Evolutionary conservation across 2,329 filamentous ascomycete genomes (phyloP).

Genomic region (Aureobasidium lini): DNA sequence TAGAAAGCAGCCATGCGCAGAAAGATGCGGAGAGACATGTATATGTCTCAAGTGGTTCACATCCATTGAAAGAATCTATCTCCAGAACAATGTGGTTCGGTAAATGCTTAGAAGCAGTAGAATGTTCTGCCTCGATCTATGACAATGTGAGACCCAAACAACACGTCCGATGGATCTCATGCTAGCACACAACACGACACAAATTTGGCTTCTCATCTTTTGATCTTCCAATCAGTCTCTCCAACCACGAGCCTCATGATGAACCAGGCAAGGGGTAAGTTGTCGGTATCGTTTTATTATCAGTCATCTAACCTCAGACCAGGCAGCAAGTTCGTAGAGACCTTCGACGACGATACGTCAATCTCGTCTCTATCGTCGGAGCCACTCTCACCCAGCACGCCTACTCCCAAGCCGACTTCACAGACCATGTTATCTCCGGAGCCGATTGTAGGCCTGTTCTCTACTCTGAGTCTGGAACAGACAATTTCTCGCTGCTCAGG

Average conservation of each 20-base stretch:
- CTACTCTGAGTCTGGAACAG: neutral
- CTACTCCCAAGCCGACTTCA: neutral
- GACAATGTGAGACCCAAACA: neutral
- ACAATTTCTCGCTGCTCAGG: neutral
- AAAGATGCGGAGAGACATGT: no score
- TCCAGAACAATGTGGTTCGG: neutral
- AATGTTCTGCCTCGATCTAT: neutral
- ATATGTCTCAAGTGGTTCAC: no score
- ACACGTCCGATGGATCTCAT: neutral
- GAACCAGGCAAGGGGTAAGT: neutral
- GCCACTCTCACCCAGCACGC: neutral
- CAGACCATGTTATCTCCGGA: neutral
- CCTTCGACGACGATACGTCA: neutral
- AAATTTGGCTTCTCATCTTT: neutral
- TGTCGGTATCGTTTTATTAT: neutral
- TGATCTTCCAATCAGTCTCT: no score
- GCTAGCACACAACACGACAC: neutral
- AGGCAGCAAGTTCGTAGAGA: slow-evolving; percentile 1
- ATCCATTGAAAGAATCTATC: no score
- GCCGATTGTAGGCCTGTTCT: neutral
- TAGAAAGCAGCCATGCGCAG: no score
- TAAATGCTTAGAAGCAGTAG: neutral
- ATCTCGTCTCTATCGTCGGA: neutral
- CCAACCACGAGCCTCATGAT: neutral
- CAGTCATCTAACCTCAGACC: neutral